These are phyloP conservation scores for Pseudogymnoascus sp. DNA, from an alignment of 2,329 filamentous ascomycete genomes.

Conservation along the genomic window DNA sequence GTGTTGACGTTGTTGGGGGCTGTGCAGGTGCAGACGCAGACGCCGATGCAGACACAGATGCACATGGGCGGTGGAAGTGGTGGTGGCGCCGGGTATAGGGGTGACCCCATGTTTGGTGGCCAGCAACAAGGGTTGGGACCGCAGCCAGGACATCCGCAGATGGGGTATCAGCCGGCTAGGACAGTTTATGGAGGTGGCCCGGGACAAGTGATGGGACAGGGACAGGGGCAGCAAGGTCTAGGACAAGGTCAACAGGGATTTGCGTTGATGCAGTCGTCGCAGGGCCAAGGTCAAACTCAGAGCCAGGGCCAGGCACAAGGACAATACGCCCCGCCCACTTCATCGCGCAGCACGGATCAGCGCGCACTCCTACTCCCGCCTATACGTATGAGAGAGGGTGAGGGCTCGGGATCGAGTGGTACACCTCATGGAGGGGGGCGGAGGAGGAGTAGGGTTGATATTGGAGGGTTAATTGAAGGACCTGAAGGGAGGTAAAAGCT, in stretches of 20 bases:
- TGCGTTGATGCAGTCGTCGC: not conserved
- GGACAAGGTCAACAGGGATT: not conserved
- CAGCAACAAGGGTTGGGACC: not conserved
- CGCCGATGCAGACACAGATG: not conserved
- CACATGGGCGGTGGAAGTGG: not conserved
- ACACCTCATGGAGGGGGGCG: not conserved
- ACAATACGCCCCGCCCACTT: not conserved
- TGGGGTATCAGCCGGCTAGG: not conserved
- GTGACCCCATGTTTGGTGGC: not conserved
- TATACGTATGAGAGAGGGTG: not conserved
- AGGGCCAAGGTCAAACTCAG: not conserved
- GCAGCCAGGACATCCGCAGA: not conserved
- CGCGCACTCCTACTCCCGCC: not conserved
- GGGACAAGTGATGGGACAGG: not conserved
- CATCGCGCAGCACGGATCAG: not conserved
- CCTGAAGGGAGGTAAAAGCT: not conserved
- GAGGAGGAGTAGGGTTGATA: conserved; percentile 4
- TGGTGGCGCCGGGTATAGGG: not conserved
- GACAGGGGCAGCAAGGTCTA: not conserved
- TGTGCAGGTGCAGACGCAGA: not conserved
- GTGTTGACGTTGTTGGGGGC: conserved; percentile 33
- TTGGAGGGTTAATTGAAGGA: not conserved
- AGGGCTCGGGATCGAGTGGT: not conserved
- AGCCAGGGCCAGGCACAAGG: not conserved
- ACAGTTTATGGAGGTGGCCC: not conserved